Conservation (phyloP, 108 stramenopile genomes). For the Cylindrotheca closterium region DNA sequence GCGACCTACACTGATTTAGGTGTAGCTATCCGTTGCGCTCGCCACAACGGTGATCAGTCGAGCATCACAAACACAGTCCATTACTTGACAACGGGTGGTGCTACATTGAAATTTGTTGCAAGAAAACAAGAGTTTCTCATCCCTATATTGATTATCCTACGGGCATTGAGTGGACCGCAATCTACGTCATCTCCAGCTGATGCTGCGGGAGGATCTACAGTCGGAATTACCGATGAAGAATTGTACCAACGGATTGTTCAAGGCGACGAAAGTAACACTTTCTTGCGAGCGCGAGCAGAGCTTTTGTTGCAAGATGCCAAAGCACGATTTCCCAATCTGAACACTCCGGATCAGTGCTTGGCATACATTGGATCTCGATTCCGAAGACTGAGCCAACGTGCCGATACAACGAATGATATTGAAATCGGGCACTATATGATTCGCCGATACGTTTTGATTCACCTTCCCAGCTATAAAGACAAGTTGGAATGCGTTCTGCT, state of each 20-base stretch:
- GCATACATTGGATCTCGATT: slow-evolving; percentile 92
- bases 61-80: slow-evolving; percentile 94
- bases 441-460: slow-evolving; percentile 81
- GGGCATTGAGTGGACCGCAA: slow-evolving; percentile 72
- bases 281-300: slow-evolving; percentile 89
- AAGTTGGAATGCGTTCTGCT: slow-evolving; percentile 92
- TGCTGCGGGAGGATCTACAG: slow-evolving; percentile 25
- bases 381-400: slow-evolving; percentile 70
- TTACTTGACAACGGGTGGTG: slow-evolving; percentile 93
- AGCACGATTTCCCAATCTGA: slow-evolving; percentile 68
- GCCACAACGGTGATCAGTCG: slow-evolving; percentile 83
- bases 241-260: slow-evolving; percentile 84
- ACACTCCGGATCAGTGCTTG: slow-evolving; percentile 88
- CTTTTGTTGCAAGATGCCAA: slow-evolving; percentile 90
- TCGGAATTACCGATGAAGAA: slow-evolving; percentile 89
- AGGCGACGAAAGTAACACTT: slow-evolving; percentile 88
- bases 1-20: slow-evolving; percentile 81
- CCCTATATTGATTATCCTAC: slow-evolving; percentile 87
- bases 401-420: slow-evolving; percentile 74
- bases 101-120: slow-evolving; percentile 86
- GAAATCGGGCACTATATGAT: slow-evolving; percentile 91
- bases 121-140: slow-evolving; percentile 95
- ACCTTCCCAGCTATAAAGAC: slow-evolving; percentile 80
- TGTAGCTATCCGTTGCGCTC: slow-evolving; percentile 81
- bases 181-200: slow-evolving; percentile 15